Evolutionary conservation across 345 rosid genomes (phyloP), one percentile per base, ranked within the genome.

Genomic region (Dipteronia sinensis): DNA sequence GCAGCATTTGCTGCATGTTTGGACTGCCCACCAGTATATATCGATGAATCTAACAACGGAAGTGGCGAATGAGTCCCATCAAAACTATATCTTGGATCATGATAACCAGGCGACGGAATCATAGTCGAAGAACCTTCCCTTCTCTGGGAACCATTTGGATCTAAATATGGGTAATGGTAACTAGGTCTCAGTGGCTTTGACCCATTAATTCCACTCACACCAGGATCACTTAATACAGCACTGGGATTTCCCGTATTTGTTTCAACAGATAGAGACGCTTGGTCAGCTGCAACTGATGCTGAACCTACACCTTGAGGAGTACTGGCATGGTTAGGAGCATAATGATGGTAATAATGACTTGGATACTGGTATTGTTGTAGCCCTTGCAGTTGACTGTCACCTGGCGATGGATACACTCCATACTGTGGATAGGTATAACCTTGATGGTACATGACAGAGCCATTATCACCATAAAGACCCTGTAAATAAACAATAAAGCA

Each of bases 301-400:
- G 80, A 72, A 71, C 67, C 85, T 56, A 78, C 78, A 6, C 67
- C 80, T 22, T 80, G 87, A 12, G 83, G 63, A 47, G 76, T 73
- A 65, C 10, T 56, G n/a, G 69, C 63, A 27, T 69, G 74, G 63
- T 72, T 47, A 20, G 34, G 58, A 78, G 81, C 63, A 13, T 22
- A 77, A 58, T 58, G 67, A 65, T 81, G 86, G 75, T 87, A 87
- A 65, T 84, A 90, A 72, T 84, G 81, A 72, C 85, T 69, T 15
- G 90, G 87, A 80, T 90, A 90, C 61, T 83, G 85, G 85, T 90
- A 90, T 4, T 88, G 87, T 59, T 88, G 86, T 23, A 83, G 76
- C 34, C 83, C 85, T 74, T 78, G 83, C 58, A 79, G 49, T 69
- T 83, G 91, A 68, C 74, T 77, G 76, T 86, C 89, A 67, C 78